Conservation (phyloP, 768 basidiomycete genomes). For the Amanita fuliginea region DNA sequence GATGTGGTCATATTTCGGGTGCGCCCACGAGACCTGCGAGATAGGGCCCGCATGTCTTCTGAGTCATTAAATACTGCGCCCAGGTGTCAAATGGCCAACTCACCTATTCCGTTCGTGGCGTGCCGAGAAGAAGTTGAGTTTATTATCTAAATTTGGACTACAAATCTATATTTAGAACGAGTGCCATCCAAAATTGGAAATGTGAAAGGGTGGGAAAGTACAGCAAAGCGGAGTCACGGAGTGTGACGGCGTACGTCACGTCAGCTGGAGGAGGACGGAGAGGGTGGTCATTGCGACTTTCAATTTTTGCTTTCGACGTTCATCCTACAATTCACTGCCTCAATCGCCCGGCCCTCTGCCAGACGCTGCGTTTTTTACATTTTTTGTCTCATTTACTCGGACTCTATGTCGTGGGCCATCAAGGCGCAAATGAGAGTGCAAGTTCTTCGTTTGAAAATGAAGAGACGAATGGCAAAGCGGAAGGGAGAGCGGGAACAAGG, state of each 20-base stretch:
- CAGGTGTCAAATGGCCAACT: too few species aligned
- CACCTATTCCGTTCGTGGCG: too few species aligned
- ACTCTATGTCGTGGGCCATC: neutral
- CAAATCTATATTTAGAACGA: too few species aligned
- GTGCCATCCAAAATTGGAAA: too few species aligned
- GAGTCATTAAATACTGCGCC: neutral
- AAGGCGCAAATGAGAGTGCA: neutral
- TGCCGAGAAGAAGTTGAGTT: too few species aligned
- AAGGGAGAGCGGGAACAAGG: conserved; percentile 1
- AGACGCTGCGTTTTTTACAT: neutral
- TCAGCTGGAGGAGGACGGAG: neutral
- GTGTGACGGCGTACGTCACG: neutral
- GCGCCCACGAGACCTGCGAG: conserved; percentile 98
- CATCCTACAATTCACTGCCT: neutral
- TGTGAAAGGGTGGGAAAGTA: too few species aligned
- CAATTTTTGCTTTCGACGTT: conserved; percentile 6
- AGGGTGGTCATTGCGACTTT: neutral
- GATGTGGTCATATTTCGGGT: conserved; percentile 94
- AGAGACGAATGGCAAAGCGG: neutral
- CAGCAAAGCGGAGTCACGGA: neutral
- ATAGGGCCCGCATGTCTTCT: conserved; percentile 90
- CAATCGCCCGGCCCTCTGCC: neutral
- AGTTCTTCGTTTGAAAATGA: neutral
- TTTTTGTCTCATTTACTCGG: neutral
- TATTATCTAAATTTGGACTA: too few species aligned